These are phyloP conservation scores for Helianthus tuberosus DNA, from an alignment of 129 eudicot species.

Conservation along the genomic window DNA sequence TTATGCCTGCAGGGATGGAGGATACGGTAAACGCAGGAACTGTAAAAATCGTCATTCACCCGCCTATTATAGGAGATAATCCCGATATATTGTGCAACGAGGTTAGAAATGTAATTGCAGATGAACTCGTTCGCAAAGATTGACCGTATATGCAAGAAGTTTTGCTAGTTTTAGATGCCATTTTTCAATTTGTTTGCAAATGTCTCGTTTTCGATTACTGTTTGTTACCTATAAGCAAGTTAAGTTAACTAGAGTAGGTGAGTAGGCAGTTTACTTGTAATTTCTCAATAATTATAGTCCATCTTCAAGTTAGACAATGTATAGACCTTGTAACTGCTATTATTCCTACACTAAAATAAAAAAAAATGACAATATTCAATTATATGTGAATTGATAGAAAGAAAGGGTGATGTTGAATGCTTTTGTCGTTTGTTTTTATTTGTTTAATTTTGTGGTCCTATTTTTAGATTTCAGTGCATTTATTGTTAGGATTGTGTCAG, in stretches of 20 bases:
- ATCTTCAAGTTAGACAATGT: not conserved
- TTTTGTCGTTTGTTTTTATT: not conserved
- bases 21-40: conserved; percentile 58
- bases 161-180: conserved; percentile 23
- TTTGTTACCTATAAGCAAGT: conserved; percentile 9
- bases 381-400: not conserved
- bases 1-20: conserved; percentile 92
- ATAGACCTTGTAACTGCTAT: conserved; percentile 14
- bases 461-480: not conserved
- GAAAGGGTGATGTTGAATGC: not conserved
- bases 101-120: conserved; percentile 65
- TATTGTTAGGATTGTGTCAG: conserved; percentile 5
- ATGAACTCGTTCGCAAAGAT: conserved; percentile 54
- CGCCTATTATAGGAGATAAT: conserved; percentile 51
- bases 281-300: conserved; percentile 8
- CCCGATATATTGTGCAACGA: conserved; percentile 59
- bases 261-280: not conserved
- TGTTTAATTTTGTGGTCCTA: not conserved
- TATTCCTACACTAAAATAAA: not conserved
- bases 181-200: conserved; percentile 13
- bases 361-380: not conserved
- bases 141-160: conserved; percentile 22
- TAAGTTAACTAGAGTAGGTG: not conserved
- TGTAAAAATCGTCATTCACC: conserved; percentile 77
- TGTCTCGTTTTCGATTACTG: not conserved